Percentiles rank a stretch among this genome's conserved stretches.
Evolutionary conservation across 345 rosid genomes (phyloP).

Genomic region (Nephelium lappaceum): DNA sequence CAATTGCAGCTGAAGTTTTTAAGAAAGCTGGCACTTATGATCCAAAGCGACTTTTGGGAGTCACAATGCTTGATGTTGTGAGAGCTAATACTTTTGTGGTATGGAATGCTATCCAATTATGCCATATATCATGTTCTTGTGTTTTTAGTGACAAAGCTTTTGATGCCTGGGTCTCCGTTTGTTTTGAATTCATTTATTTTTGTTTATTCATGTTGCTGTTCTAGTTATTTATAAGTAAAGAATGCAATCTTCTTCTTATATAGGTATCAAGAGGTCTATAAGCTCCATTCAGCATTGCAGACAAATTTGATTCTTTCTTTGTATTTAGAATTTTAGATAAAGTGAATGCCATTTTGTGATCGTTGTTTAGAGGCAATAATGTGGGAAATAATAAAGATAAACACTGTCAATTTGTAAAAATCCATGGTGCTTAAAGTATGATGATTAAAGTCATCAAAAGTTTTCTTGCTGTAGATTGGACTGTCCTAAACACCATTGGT

Average conservation of each 20-base stretch:
- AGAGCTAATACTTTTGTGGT: conserved; percentile 99
- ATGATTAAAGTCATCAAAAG: not conserved
- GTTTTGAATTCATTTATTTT: conserved; percentile 3
- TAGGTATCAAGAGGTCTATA: not conserved
- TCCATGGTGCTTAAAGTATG: conserved; percentile 11
- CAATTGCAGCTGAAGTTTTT: conserved; percentile 92
- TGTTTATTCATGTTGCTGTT: not conserved
- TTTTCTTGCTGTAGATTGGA: not conserved
- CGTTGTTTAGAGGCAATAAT: not conserved
- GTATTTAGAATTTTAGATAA: no score
- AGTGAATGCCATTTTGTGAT: not conserved
- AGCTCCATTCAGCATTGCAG: not conserved
- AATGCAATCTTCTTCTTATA: not conserved
- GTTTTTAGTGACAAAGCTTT: not conserved
- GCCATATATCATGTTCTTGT: not conserved
- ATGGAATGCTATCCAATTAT: conserved; percentile 18
- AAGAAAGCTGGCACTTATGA: conserved; percentile 88
- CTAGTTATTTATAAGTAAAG: not conserved
- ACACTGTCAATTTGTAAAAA: not conserved
- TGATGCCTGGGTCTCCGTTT: not conserved
- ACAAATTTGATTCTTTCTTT: not conserved
- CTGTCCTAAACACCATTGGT: not conserved
- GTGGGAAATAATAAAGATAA: not conserved
- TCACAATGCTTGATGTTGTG: conserved; percentile 95
- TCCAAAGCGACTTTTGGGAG: conserved; percentile 88